Base-by-base conservation (phyloP, 352 stramenopile genomes). In the Globisporangium paddicum region DNA sequence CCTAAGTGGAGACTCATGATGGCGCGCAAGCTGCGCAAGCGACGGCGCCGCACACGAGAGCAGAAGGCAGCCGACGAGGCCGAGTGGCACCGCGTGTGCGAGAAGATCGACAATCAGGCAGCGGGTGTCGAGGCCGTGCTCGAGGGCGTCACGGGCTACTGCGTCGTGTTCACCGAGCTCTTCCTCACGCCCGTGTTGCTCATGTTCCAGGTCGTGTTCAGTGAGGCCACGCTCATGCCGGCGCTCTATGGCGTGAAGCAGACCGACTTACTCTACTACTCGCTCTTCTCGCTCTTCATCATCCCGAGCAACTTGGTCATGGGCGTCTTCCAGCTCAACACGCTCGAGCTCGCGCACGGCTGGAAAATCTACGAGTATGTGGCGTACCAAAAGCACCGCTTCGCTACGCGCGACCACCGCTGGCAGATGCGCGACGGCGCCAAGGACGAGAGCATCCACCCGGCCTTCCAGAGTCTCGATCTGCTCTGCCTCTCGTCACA, bases 301-400 rank as follows among this genome's bases (percentile, higher is more conserved):
- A 97, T 99, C 62, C 91, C 95, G 23, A 98, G 93, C 68, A 95
- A 90, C 56, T 76, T 98, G 28, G 64, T 97, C 46, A 85, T 98
- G 58, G 96, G 98, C 61, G 82, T 95, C 3, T 96, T 98, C 50
- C 78, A 99, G 61, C 81, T 98, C 3, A 98, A 98, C 68, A 97
- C 90, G 26, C 89, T 98, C 57, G 96, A 99, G 64, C 86, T 99
- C 13, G 79, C 96, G 9, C 92, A 98, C 58, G 96, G 96, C 8
- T 99, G 96, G 94, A 97, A 97, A 67, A 81, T 99, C 10, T 98
- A 98, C 75, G 96, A 99, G 73, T 99, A 98, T 72, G 78, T 98
- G 6, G 89, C 88, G 35, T 99, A 98, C 67, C 92, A 98, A 63
- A 78, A 94, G 56, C 98, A 98, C 67, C 84, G 96, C 30, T 99